These are phyloP conservation scores for Phytophthora pluvialis DNA, from an alignment of 352 stramenopile genomes.

Conservation along the genomic window DNA sequence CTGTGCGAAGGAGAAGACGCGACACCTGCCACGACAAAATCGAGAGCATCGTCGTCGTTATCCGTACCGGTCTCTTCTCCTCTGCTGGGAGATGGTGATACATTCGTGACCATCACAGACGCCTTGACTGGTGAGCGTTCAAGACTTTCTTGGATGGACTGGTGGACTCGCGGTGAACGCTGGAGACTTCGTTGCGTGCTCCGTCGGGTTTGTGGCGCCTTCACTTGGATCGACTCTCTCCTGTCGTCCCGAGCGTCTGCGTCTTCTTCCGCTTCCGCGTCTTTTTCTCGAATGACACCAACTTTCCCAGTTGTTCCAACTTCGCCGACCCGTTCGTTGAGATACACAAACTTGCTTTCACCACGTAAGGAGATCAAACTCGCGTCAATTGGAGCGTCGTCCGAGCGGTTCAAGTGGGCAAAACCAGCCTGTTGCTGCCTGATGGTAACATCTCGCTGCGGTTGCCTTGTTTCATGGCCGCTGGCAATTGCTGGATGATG, in stretches of 20 bases:
- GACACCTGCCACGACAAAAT: conserved; percentile 43
- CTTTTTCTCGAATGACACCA: background rate
- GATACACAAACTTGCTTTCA: conserved; percentile 71
- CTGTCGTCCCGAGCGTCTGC: conserved; percentile 5
- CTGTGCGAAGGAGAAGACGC: conserved; percentile 12
- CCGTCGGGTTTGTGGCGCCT: background rate
- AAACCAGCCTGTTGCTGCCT: background rate
- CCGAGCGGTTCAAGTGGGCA: background rate
- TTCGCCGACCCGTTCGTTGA: conserved; percentile 38
- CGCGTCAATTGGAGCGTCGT: conserved; percentile 1
- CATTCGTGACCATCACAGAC: background rate
- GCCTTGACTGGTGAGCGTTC: background rate
- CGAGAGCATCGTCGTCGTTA: conserved; percentile 39
- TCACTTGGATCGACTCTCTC: conserved; percentile 17
- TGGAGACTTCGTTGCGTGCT: background rate
- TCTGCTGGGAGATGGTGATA: background rate
- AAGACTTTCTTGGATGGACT: background rate
- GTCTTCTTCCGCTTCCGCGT: background rate
- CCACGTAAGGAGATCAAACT: conserved; percentile 43
- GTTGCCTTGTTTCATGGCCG: background rate
- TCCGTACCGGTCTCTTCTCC: conserved; percentile 7
- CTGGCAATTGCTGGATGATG: background rate
- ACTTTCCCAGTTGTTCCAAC: background rate
- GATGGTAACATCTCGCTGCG: background rate
- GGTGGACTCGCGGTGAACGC: background rate